These are phyloP conservation scores for Mimosa pudica DNA, from an alignment of 306 rosid genomes.

Conservation along the genomic window DNA sequence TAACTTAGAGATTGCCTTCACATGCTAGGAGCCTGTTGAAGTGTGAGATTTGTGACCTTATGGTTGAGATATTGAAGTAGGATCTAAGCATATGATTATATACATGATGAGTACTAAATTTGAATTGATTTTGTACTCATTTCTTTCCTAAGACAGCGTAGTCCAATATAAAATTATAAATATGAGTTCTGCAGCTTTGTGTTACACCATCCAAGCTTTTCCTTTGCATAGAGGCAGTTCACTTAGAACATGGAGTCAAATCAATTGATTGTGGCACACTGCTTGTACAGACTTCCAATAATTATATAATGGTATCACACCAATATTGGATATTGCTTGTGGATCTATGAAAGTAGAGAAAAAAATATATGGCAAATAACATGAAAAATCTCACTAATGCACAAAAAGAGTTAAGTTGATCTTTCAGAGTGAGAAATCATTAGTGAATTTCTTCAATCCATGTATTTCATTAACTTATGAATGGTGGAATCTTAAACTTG, in stretches of 20 bases:
- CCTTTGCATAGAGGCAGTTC: not conserved
- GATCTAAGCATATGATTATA: slow-evolving; percentile 5
- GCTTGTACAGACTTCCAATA: not conserved
- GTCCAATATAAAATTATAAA: slow-evolving; percentile 4
- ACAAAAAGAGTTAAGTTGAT: slow-evolving; percentile 7
- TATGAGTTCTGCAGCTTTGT: not conserved
- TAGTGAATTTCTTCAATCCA: not conserved
- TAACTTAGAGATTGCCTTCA: slow-evolving; percentile 8
- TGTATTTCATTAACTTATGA: not conserved
- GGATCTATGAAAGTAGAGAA: not conserved
- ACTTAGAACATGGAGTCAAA: slow-evolving; percentile 5
- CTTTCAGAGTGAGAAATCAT: too few relatives aligned
- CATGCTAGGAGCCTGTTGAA: not conserved
- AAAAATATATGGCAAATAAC: not conserved
- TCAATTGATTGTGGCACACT: not conserved
- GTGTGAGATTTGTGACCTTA: not conserved
- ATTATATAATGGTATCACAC: not conserved
- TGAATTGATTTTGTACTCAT: not conserved
- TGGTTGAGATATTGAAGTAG: slow-evolving; percentile 18
- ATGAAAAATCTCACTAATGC: not conserved
- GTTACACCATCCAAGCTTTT: slow-evolving; percentile 16
- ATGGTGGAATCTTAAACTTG: not conserved
- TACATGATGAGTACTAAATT: not conserved
- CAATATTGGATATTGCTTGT: not conserved
- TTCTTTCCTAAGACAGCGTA: not conserved